Conservation (phyloP, 179 eudicot species). For the Drosera spatulata region DNA sequence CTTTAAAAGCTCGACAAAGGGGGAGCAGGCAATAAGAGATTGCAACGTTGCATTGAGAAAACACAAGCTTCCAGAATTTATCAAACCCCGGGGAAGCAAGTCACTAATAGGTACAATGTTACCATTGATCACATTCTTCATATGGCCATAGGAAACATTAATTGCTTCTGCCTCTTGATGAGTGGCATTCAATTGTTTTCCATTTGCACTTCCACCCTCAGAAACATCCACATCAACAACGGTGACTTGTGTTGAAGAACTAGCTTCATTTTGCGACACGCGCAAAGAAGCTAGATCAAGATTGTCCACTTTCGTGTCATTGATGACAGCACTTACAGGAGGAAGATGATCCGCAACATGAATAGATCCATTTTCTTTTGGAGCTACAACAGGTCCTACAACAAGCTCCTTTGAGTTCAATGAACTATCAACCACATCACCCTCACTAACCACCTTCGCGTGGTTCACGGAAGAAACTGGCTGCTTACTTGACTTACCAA, state of each 20-base stretch:
- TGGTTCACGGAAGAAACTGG: conserved; percentile 22
- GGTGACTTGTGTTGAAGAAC: conserved; percentile 8
- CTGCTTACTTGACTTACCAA: conserved; percentile 14
- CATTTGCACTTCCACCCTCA: conserved; percentile 13
- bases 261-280: conserved; percentile 18
- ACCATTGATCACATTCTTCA: conserved; percentile 31
- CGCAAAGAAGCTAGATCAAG: conserved; percentile 22
- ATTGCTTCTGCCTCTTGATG: conserved; percentile 12
- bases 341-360: conserved; percentile 11
- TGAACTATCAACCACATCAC: conserved; percentile 5
- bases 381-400: conserved; percentile 13
- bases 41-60: conserved; percentile 88
- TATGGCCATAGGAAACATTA: conserved; percentile 16
- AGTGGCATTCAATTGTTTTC: conserved; percentile 22
- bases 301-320: conserved; percentile 17
- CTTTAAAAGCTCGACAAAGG: conserved; percentile 70
- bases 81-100: conserved; percentile 73
- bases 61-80: conserved; percentile 88
- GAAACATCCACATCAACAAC: conserved; percentile 7
- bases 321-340: conserved; percentile 25
- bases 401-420: conserved; percentile 7
- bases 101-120: conserved; percentile 19
- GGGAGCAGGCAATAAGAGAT: conserved; percentile 84
- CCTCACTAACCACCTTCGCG: conserved; percentile 14
- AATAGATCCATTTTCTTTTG: conserved; percentile 41